Conservation (phyloP, 202 grass and related monocot species). For the Tripidium arundinaceum region DNA sequence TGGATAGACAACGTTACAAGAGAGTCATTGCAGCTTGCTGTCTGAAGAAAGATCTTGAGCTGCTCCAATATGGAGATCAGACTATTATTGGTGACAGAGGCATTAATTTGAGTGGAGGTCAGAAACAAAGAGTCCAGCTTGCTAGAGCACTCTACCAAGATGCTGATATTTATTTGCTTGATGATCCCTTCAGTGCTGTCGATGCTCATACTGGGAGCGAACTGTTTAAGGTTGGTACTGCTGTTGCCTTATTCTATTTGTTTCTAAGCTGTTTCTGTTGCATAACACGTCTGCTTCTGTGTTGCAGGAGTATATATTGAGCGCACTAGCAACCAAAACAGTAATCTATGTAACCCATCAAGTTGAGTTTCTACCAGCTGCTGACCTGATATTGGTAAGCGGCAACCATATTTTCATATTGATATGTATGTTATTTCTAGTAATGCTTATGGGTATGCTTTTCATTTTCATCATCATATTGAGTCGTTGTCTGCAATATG, state of each 20-base stretch:
- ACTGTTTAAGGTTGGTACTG: conserved; percentile 62
- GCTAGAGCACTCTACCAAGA: conserved; percentile 97
- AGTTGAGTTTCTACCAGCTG: conserved; percentile 96
- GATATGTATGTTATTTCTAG: background rate
- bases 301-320: conserved; percentile 94
- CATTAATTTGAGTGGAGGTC: conserved; percentile 97
- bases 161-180: conserved; percentile 96
- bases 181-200: conserved; percentile 98
- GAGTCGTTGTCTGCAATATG: background rate
- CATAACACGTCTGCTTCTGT: conserved; percentile 24
- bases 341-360: conserved; percentile 99
- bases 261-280: conserved; percentile 17
- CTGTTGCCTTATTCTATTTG: background rate
- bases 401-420: conserved; percentile 29
- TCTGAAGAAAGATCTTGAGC: conserved; percentile 88
- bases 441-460: conserved; percentile 5
- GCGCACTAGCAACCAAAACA: conserved; percentile 73
- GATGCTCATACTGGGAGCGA: conserved; percentile 98
- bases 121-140: conserved; percentile 98
- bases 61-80: conserved; percentile 90
- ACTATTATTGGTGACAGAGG: conserved; percentile 97
- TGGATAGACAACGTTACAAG: conserved; percentile 80
- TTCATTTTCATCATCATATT: background rate
- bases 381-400: conserved; percentile 91
- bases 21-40: conserved; percentile 86